A percentile compares a stretch with the other conserved stretches of the same genome.
These are phyloP conservation scores for Agrocybe praecox DNA, from an alignment of 768 basidiomycete species.

Conservation along the genomic window DNA sequence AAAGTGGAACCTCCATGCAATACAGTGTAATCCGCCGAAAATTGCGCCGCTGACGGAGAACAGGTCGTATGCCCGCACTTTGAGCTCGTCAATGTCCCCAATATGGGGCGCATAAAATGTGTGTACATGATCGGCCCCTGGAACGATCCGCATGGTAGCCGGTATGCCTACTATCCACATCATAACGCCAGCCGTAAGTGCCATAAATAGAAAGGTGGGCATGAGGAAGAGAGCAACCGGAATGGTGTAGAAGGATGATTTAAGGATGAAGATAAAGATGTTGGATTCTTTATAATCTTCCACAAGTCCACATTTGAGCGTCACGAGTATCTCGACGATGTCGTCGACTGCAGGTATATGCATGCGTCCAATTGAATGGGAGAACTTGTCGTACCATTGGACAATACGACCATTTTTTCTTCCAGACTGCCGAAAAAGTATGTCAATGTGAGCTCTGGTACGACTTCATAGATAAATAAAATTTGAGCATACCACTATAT, in stretches of 20 bases:
- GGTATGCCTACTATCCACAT: neutral
- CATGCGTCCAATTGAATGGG: neutral
- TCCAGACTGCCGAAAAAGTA: no score
- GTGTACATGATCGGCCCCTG: neutral
- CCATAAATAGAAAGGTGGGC: neutral
- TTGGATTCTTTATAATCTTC: neutral
- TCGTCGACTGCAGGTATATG: neutral
- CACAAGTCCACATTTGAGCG: neutral
- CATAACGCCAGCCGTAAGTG: neutral
- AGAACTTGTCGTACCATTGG: no score
- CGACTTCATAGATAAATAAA: no score
- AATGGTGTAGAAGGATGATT: neutral
- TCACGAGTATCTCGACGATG: neutral
- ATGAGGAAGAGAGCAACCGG: neutral
- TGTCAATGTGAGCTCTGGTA: no score
- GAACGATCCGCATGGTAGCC: neutral
- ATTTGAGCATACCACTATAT: neutral
- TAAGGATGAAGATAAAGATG: neutral
- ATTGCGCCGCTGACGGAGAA: constrained; percentile 3
- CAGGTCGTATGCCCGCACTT: neutral
- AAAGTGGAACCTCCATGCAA: constrained; percentile 17
- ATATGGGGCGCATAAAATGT: constrained; percentile 1
- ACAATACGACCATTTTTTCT: no score
- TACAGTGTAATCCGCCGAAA: constrained; percentile 21
- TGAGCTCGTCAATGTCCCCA: neutral